Evolutionary conservation across 305 asterid genomes (phyloP).

Genomic region (Rubia tinctorum): DNA sequence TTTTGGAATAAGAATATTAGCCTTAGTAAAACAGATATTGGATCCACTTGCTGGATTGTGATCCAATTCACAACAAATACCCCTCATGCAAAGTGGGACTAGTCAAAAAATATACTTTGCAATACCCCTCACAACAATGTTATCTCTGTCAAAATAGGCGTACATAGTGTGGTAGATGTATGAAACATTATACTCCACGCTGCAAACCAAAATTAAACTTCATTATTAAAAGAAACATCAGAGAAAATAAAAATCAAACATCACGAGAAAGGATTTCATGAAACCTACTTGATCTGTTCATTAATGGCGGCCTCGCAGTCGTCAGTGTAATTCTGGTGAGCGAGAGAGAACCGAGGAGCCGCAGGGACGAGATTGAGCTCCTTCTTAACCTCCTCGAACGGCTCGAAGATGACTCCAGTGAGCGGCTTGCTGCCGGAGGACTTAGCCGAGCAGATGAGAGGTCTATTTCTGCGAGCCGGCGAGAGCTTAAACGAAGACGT

Average conservation of each 20-base stretch:
- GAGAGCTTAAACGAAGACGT: slow-evolving; percentile 18
- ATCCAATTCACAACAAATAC: slow-evolving; percentile 12
- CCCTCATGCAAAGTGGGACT: too few relatives aligned
- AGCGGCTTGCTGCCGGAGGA: slow-evolving; percentile 42
- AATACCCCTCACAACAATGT: slow-evolving; percentile 84
- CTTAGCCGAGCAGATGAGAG: slow-evolving; percentile 39
- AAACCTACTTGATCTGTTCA: slow-evolving; percentile 56
- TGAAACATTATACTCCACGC: slow-evolving; percentile 94
- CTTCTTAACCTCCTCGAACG: slow-evolving; percentile 77
- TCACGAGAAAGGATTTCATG: not conserved
- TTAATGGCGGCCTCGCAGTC: slow-evolving; percentile 34
- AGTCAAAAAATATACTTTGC: too few relatives aligned
- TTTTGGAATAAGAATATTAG: too few relatives aligned
- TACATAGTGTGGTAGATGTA: slow-evolving; percentile 89
- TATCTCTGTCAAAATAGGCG: slow-evolving; percentile 88
- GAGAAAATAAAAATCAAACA: not conserved
- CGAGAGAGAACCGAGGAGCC: slow-evolving; percentile 45
- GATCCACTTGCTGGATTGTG: slow-evolving; percentile 4
- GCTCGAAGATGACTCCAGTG: slow-evolving; percentile 73
- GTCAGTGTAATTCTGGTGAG: slow-evolving; percentile 39
- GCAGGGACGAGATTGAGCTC: slow-evolving; percentile 67
- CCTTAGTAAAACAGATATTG: not conserved
- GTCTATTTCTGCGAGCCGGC: slow-evolving; percentile 22
- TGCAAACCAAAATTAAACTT: slow-evolving; percentile 24
- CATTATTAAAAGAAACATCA: not conserved